Conservation (phyloP, 257 asterid species). For the Lycium barbarum region DNA sequence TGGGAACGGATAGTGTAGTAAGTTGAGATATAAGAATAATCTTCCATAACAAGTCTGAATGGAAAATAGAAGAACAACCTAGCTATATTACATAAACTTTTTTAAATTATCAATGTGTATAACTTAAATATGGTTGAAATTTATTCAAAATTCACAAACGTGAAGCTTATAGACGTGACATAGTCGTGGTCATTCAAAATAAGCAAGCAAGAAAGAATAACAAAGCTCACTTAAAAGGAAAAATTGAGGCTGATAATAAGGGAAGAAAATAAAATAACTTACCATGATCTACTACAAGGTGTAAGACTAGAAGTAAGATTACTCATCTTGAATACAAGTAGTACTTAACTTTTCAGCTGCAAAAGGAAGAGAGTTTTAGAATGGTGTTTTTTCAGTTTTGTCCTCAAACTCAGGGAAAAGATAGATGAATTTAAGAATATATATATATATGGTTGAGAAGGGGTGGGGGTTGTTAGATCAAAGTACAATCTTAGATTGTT, state of each 20-base stretch:
- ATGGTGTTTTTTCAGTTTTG: background rate
- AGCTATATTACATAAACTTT: no score
- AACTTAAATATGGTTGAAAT: no score
- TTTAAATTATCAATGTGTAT: no score
- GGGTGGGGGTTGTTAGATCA: conserved; percentile 25
- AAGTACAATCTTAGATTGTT: conserved; percentile 49
- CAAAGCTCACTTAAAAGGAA: no score
- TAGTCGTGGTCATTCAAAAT: background rate
- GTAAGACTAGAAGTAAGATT: conserved; percentile 45
- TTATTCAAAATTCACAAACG: background rate
- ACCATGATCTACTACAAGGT: conserved; percentile 82
- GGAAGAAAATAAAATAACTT: background rate
- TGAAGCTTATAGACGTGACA: background rate
- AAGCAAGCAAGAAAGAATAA: no score
- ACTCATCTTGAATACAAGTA: conserved; percentile 44
- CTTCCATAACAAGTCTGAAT: background rate
- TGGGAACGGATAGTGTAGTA: no score
- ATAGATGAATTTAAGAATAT: conserved; percentile 30
- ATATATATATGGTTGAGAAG: conserved; percentile 24
- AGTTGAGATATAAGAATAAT: background rate
- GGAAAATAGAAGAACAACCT: no score
- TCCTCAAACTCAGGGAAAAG: conserved; percentile 36
- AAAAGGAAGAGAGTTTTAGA: background rate
- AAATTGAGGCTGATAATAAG: no score
- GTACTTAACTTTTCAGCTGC: background rate